A percentile compares a stretch with the other conserved stretches of the same genome.
These are phyloP conservation scores for Verbascum thapsus DNA, from an alignment of 257 asterid genomes.

Conservation along the genomic window DNA sequence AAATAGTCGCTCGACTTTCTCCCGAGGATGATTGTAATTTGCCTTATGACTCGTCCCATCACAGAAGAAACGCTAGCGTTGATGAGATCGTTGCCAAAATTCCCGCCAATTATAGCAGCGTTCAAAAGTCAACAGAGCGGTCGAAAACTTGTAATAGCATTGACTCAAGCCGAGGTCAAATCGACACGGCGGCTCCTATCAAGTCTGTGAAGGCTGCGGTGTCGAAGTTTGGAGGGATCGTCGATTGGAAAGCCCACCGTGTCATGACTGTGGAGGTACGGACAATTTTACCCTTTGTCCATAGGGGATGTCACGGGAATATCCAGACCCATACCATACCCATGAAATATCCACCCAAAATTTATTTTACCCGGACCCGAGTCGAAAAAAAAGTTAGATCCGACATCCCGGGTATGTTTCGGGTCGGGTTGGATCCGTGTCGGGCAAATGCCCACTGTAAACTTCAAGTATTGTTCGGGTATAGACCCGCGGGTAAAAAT, in stretches of 20 bases:
- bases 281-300: not conserved
- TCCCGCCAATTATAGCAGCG: constrained; percentile 31
- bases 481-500: too few relatives aligned
- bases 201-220: constrained; percentile 98
- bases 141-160: constrained; percentile 28
- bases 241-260: constrained; percentile 98
- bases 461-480: too few relatives aligned
- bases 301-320: too few relatives aligned
- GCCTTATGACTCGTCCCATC: constrained; percentile 38
- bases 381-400: too few relatives aligned
- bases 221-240: constrained; percentile 94
- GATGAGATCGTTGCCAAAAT: constrained; percentile 40
- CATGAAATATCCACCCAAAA: too few relatives aligned
- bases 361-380: too few relatives aligned
- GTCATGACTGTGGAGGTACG: constrained; percentile 82
- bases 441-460: too few relatives aligned
- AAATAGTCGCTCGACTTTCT: constrained; percentile 39
- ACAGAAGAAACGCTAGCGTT: constrained; percentile 38
- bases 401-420: too few relatives aligned
- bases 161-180: constrained; percentile 42
- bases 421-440: too few relatives aligned
- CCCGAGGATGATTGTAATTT: constrained; percentile 40
- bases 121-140: constrained; percentile 28
- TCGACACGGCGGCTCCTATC: constrained; percentile 87
- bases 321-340: too few relatives aligned